Evolutionary conservation across 2,329 filamentous ascomycete species (phyloP), one percentile per base, ranked within the genome.

Genomic region (Colletotrichum tamarilloi): DNA sequence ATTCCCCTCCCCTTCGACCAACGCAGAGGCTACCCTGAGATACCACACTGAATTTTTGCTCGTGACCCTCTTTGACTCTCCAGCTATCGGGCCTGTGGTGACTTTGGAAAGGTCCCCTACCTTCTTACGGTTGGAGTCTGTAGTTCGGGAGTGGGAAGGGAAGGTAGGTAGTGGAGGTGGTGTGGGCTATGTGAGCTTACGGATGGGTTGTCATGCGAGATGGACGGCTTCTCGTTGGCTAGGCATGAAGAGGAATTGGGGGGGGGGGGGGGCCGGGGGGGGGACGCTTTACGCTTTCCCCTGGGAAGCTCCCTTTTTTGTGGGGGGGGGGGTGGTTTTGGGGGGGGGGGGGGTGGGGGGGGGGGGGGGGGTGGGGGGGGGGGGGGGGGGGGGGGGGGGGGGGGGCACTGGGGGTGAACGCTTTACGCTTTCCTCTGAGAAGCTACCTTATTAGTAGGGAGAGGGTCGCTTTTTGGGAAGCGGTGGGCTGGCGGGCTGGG

Each of bases 171-270:
- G 57, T 49, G 56, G 57, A 49, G 57, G 62, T 55, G 55, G 62
- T 46, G 62, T 56, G 49, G 53, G 55, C 66, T 65, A 30, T 60
- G 32, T 56, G 66, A 73, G 70, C 70, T 73, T 65, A 73, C 66
- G 55, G 66, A 60, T 59, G n/a, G 70, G 59, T 46, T 70, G 70
- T 73, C 70, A 73, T 70, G 66, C 70, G 66, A 73, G 70, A 73
- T 65, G 66, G 66, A 38, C n/a, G 59, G 14, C 67, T 59, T 73
- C 70, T 73, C 70, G 70, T 73, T 73, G 70, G 70, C 60, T 70
- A 35, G 46, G 62, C 32, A 55, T 19, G 69, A 58, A 22, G 49
- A 11, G 26, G 42, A 28, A 63, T 53, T 35, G 42, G n/a, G 24
- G 24, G 67, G 14, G 8, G 11, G 9, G 42, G 38, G 57, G 55